These are phyloP conservation scores for Podospora australis DNA, from an alignment of 495 filamentous ascomycete species.

Conservation along the genomic window DNA sequence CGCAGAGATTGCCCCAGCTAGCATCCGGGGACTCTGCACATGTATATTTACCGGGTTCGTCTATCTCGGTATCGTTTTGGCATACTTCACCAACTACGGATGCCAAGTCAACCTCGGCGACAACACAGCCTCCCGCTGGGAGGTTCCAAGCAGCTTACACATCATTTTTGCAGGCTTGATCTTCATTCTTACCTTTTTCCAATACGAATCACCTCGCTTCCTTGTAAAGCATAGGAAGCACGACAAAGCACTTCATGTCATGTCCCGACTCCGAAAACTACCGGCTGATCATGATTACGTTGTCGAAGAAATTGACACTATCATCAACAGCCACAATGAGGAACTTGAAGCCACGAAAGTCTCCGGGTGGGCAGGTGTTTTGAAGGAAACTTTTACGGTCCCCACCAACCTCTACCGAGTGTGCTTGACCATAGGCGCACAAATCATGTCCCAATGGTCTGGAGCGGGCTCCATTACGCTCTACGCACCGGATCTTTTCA, in stretches of 20 bases:
- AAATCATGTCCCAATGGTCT: constrained; percentile 63
- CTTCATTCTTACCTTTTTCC: constrained; percentile 55
- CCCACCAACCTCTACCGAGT: constrained; percentile 59
- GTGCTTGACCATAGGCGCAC: constrained; percentile 51
- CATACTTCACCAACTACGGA: constrained; percentile 53
- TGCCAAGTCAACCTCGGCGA: constrained; percentile 54
- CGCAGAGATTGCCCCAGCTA: constrained; percentile 55
- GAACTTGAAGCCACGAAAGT: constrained; percentile 55
- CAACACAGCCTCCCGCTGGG: constrained; percentile 52
- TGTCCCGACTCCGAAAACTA: constrained; percentile 47
- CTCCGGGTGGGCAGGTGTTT: constrained; percentile 44
- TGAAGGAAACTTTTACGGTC: constrained; percentile 56
- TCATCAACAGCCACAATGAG: constrained; percentile 41
- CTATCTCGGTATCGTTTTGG: constrained; percentile 57
- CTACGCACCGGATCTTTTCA: constrained; percentile 62
- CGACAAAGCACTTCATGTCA: constrained; percentile 37
- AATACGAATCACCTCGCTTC: constrained; percentile 56
- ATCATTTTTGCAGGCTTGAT: constrained; percentile 68
- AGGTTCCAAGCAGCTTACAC: constrained; percentile 61
- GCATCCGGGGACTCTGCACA: constrained; percentile 60
- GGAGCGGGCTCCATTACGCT: constrained; percentile 62
- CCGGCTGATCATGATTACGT: constrained; percentile 45
- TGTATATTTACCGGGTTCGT: constrained; percentile 62
- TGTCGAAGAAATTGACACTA: constrained; percentile 41
- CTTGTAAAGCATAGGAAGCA: constrained; percentile 46